phyloP scores from a whole-genome alignment of 768 basidiomycete species.

The Suillus subluteus region DNA sequence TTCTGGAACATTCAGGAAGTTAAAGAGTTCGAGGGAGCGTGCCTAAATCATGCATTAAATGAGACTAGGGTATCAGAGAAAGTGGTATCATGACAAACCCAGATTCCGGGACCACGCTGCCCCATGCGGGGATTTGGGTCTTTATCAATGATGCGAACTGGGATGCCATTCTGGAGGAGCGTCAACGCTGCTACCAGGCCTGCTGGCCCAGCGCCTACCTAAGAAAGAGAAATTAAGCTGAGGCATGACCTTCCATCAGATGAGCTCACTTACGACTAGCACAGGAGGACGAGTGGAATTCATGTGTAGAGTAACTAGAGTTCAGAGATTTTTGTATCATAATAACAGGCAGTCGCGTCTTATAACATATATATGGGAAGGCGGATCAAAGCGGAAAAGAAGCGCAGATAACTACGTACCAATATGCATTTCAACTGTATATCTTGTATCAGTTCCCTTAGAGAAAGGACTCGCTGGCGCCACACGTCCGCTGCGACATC shows the following conservation, averaged over 20 bases:
- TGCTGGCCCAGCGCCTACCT: conserved; percentile 53
- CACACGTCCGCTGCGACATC: background rate
- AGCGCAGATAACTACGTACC: background rate
- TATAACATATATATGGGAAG: background rate
- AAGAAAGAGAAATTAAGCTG: background rate
- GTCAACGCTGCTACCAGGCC: conserved; percentile 47
- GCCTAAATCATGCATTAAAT: conserved; percentile 31
- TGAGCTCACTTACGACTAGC: conserved; percentile 2
- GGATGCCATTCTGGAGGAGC: conserved; percentile 36
- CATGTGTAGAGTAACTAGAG: background rate
- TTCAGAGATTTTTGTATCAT: background rate
- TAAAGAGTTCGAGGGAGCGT: conserved; percentile 46
- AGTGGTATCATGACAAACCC: conserved; percentile 24
- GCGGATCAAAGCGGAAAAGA: background rate
- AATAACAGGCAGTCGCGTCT: background rate
- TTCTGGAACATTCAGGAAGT: conserved; percentile 40
- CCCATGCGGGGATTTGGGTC: conserved; percentile 35
- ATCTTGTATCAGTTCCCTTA: too few species aligned
- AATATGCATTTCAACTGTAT: too few species aligned
- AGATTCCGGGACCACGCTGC: conserved; percentile 41
- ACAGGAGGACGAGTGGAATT: conserved; percentile 6
- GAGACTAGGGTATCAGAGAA: background rate
- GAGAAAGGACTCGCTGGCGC: too few species aligned
- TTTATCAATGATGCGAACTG: conserved; percentile 15
- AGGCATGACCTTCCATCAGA: background rate